Conservation (phyloP, 257 asterid species). For the Nicotiana sylvestris region DNA sequence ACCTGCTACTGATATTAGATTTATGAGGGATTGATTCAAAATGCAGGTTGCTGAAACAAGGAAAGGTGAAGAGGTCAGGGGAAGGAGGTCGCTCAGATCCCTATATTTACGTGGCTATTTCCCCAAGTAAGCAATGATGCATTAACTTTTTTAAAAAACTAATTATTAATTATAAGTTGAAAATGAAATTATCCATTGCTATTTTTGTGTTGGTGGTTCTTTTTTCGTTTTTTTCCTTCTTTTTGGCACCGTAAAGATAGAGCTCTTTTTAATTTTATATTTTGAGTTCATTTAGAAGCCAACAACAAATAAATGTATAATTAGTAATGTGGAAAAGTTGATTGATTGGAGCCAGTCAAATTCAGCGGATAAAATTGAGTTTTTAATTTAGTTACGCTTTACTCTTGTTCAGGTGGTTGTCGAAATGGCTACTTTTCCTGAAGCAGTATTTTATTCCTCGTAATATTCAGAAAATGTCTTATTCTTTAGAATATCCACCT, state of each 20-base stretch:
- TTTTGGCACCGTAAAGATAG: background rate
- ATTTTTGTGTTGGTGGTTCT: background rate
- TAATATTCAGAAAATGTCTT: no score
- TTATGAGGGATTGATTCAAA: background rate
- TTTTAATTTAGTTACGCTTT: no score
- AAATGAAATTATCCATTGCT: background rate
- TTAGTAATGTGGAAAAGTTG: no score
- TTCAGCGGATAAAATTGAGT: no score
- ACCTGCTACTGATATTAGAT: background rate
- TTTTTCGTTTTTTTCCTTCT: background rate
- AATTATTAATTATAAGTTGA: background rate
- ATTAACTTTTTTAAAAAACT: background rate
- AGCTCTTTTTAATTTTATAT: no score
- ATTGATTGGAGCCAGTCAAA: no score
- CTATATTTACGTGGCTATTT: constrained; percentile 64
- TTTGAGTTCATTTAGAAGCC: no score
- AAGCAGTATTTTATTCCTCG: no score
- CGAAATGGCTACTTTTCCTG: no score
- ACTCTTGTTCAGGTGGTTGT: no score
- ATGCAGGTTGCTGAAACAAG: constrained; percentile 73
- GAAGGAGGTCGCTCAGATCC: constrained; percentile 92
- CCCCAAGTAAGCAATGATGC: constrained; percentile 2
- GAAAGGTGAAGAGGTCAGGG: constrained; percentile 73
- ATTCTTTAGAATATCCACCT: no score
- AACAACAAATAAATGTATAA: no score